Percentiles rank a stretch among this genome's conserved stretches.
Conservation (phyloP, 2,329 filamentous ascomycete species). For the Aureobasidium musti region DNA sequence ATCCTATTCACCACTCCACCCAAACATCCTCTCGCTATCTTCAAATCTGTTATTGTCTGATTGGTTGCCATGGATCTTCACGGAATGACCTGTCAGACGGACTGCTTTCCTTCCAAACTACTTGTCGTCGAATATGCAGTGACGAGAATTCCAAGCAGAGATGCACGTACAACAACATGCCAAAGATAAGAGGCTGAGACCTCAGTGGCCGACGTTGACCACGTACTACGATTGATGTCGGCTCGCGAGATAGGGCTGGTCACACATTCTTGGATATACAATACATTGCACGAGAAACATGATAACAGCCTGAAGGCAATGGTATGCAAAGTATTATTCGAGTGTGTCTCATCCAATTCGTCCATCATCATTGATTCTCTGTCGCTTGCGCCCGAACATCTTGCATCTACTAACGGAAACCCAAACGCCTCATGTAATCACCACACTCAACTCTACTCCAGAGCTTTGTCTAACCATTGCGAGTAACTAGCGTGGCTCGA, state of each 20-base stretch:
- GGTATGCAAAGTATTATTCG: constrained; percentile 15
- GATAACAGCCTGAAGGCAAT: not conserved
- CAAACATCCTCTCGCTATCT: constrained; percentile 21
- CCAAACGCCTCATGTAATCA: constrained; percentile 6
- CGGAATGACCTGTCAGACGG: not conserved
- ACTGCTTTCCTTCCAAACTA: not conserved
- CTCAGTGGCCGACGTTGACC: not conserved
- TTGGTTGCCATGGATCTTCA: not conserved
- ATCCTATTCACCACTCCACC: constrained; percentile 22
- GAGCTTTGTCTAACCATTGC: not conserved
- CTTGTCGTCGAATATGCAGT: constrained; percentile 12
- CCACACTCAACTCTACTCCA: not conserved
- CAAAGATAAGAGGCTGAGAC: not conserved
- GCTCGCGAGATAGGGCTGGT: not conserved
- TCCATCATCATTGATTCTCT: constrained; percentile 17
- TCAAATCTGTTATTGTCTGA: not conserved
- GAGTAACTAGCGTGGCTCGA: not conserved
- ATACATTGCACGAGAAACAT: not conserved
- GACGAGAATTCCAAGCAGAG: not conserved
- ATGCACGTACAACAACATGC: not conserved
- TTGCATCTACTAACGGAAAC: not conserved
- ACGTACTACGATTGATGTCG: not conserved
- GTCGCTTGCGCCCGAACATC: constrained; percentile 20
- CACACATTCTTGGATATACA: not conserved
- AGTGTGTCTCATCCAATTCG: constrained; percentile 22